Conservation (phyloP, 768 basidiomycete genomes). For the Lanmaoa pseudosensibilis region DNA sequence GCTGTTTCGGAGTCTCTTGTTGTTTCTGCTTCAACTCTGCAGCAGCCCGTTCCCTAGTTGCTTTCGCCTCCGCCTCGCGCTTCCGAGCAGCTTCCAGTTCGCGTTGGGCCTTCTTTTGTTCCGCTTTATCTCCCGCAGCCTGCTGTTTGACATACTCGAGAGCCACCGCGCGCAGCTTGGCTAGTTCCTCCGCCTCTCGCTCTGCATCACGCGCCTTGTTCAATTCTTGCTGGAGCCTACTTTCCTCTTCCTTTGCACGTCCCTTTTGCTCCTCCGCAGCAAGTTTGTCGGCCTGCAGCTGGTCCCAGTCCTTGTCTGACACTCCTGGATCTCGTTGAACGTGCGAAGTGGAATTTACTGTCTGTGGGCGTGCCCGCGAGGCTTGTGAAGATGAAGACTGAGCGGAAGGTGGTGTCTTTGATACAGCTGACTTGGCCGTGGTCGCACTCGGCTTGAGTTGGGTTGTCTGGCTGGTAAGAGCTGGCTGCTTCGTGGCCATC, state of each 20-base stretch:
- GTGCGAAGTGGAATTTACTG: not conserved
- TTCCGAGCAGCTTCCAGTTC: constrained; percentile 28
- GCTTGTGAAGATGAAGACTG: constrained; percentile 1
- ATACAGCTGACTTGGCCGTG: too few relatives aligned
- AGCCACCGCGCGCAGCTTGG: constrained; percentile 20
- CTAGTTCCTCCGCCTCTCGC: constrained; percentile 25
- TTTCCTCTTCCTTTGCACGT: constrained; percentile 20
- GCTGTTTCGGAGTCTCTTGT: constrained; percentile 35
- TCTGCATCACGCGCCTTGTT: constrained; percentile 17
- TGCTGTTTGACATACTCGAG: constrained; percentile 20
- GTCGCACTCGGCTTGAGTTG: too few relatives aligned
- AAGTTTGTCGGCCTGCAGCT: constrained; percentile 42
- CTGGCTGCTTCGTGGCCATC: too few relatives aligned
- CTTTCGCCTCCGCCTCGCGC: constrained; percentile 21
- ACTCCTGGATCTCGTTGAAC: constrained; percentile 50
- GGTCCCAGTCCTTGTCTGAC: constrained; percentile 49
- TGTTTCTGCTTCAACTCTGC: constrained; percentile 32
- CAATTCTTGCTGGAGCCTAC: constrained; percentile 18
- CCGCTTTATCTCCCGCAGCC: constrained; percentile 18
- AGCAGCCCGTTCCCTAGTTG: constrained; percentile 22
- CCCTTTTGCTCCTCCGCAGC: constrained; percentile 23
- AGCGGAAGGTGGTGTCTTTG: not conserved
- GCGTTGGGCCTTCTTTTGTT: constrained; percentile 24
- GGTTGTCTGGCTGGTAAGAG: too few relatives aligned
- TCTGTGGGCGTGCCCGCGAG: not conserved